A percentile compares a stretch with the other conserved stretches of the same genome.
Conservation (phyloP, 1,284 basidiomycete species). For the Microbotryum scabiosae region DNA sequence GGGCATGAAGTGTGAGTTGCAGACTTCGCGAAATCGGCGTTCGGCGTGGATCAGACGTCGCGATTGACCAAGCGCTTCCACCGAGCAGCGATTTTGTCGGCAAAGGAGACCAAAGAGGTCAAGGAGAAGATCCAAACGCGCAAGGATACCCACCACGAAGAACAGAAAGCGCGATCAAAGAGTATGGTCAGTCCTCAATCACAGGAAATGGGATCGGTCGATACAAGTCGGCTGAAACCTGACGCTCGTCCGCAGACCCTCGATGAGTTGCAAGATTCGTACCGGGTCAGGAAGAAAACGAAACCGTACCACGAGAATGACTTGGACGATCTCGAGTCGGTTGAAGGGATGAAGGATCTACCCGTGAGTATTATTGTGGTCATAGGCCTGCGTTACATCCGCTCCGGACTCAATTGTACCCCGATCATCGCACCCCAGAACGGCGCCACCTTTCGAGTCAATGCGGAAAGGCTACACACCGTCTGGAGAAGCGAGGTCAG, state of each 20-base stretch:
- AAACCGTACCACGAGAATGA: neutral
- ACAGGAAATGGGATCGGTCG: too few species aligned
- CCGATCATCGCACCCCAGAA: constrained; percentile 46
- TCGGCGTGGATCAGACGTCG: neutral
- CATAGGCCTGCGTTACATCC: too few species aligned
- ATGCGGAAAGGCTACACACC: constrained; percentile 79
- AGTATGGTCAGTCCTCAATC: constrained; percentile 11
- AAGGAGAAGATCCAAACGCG: constrained; percentile 18
- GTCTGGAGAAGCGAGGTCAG: constrained; percentile 77
- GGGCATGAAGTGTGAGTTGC: constrained; percentile 23
- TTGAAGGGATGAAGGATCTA: neutral
- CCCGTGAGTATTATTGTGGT: constrained; percentile 7
- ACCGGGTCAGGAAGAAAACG: constrained; percentile 4
- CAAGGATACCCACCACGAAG: constrained; percentile 13
- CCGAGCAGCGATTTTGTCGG: constrained; percentile 16
- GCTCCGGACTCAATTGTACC: too few species aligned
- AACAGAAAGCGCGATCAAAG: constrained; percentile 16
- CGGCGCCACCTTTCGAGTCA: constrained; percentile 67
- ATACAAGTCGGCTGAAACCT: neutral
- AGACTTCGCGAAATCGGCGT: neutral
- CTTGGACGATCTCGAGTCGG: constrained; percentile 3
- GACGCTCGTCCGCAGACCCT: neutral
- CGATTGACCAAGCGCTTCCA: neutral
- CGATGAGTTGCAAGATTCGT: neutral
- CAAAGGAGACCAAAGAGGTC: constrained; percentile 20